phyloP scores from a whole-genome alignment of 805 yeast genomes.

The Kluyveromyces aestuarii region DNA sequence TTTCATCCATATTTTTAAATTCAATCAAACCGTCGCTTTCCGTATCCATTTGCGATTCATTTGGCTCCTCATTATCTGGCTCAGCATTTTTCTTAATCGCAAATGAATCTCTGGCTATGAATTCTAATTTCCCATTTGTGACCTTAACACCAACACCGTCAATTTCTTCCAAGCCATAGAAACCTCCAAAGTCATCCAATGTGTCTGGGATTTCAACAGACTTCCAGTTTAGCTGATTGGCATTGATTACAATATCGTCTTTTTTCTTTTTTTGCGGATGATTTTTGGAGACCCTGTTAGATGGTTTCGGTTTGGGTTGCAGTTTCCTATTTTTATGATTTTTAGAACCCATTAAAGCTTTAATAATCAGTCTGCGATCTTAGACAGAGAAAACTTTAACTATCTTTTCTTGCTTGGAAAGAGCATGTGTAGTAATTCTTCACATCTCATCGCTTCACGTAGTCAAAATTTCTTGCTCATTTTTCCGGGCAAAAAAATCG shows the following conservation, averaged over 20 bases:
- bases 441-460: constrained; percentile 13
- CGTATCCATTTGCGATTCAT: constrained; percentile 3
- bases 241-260: constrained; percentile 30
- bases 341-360: not conserved
- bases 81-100: constrained; percentile 13
- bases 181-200: constrained; percentile 80
- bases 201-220: constrained; percentile 75
- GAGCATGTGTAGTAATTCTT: not conserved
- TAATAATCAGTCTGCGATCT: not conserved
- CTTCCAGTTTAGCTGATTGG: constrained; percentile 62
- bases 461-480: not conserved
- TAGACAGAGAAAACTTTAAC: too few relatives aligned
- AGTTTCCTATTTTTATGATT: not conserved
- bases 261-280: not conserved
- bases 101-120: constrained; percentile 35
- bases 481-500: not conserved
- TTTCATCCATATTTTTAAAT: constrained; percentile 26
- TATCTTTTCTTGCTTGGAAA: not conserved
- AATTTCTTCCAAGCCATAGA: constrained; percentile 86
- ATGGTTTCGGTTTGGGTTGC: not conserved
- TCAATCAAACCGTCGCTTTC: constrained; percentile 17
- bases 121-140: constrained; percentile 58
- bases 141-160: constrained; percentile 85
- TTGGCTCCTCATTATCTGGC: constrained; percentile 10
- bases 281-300: not conserved